Evolutionary conservation across 1,139 yeast genomes (phyloP), one percentile per base, ranked within the genome.

Genomic region (Arxiozyma bovina): DNA sequence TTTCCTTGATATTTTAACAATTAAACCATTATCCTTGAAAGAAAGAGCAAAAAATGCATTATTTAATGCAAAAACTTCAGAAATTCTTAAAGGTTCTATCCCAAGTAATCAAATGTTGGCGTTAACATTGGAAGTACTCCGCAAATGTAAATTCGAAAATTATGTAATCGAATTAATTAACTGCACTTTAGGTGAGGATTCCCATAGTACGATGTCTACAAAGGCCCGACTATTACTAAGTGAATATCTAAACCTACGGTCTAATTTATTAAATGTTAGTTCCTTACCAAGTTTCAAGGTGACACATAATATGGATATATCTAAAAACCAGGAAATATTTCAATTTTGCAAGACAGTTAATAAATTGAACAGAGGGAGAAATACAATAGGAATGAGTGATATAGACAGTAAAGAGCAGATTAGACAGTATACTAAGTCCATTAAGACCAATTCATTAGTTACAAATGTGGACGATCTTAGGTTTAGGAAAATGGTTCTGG

Each of bases 401-500:
- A 54, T 68, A 3, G 62, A 64, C 48, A 62, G 64, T 22, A 60
- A 55, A 21, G 62, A 63, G 41, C 62, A 64, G 55, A 63, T 74
- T 46, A 64, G 67, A 58, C 62, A 67, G 23, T 69, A 71, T 47
- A 66, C 79, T 1, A 75, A 73, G 54, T 71, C 71, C 20, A 73
- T 78, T 38, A 76, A 74, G 50, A 73, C 77, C 12, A 74, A 75
- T 48, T 69, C 80, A 4, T 53, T 68, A 53, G 78, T 80, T 7
- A 75, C 75, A 40, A 76, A 78, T 51, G 74, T 86, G 40, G 96
- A 88, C 63, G 97, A 90, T 55, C 61, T 74, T 0, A 85, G 84
- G 50, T 81, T 91, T 62, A 83, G 86, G 61, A 77, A 78, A 54
- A 74, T 87, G 73, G 75, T 93, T 8, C 72, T 74, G 45, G 84